phyloP scores from a whole-genome alignment of 805 yeast genomes.

The Metschnikowia borealis region DNA sequence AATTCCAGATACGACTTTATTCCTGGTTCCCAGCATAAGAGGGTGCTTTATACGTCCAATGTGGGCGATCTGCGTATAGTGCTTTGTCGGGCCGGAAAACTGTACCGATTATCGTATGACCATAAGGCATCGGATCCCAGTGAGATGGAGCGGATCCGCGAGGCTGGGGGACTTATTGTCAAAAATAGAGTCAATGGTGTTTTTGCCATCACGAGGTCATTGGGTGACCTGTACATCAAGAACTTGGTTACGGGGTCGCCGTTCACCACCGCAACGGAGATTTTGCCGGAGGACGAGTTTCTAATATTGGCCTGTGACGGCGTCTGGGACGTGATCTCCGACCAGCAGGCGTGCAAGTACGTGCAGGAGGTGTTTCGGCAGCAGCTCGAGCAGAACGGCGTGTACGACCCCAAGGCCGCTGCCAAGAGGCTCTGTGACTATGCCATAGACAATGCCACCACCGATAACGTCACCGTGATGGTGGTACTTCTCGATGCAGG shows the following conservation, averaged over 20 bases:
- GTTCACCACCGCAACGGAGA: slow-evolving; percentile 82
- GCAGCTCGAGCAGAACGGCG: slow-evolving; percentile 21
- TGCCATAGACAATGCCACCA: slow-evolving; percentile 75
- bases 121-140: slow-evolving; percentile 84
- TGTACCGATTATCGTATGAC: slow-evolving; percentile 81
- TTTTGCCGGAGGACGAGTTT: slow-evolving; percentile 65
- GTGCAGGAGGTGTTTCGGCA: slow-evolving; percentile 45
- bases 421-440: slow-evolving; percentile 61
- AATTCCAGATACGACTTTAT: slow-evolving; percentile 41
- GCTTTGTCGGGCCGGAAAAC: slow-evolving; percentile 66
- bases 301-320: slow-evolving; percentile 95
- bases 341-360: slow-evolving; percentile 75
- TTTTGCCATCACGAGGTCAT: slow-evolving; percentile 87
- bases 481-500: slow-evolving; percentile 57
- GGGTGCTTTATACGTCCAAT: slow-evolving; percentile 88
- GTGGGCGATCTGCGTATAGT: slow-evolving; percentile 92
- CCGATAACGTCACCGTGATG: slow-evolving; percentile 94
- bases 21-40: slow-evolving; percentile 47
- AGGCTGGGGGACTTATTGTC: slow-evolving; percentile 82
- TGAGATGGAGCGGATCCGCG: slow-evolving; percentile 72
- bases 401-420: slow-evolving; percentile 54
- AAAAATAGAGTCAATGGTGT: slow-evolving; percentile 94
- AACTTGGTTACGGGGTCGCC: slow-evolving; percentile 86
- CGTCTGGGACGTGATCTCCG: slow-evolving; percentile 90
- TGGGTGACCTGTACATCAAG: slow-evolving; percentile 93